phyloP scores from a whole-genome alignment of 2,329 filamentous ascomycete species.

The Penicillium glabrum region DNA sequence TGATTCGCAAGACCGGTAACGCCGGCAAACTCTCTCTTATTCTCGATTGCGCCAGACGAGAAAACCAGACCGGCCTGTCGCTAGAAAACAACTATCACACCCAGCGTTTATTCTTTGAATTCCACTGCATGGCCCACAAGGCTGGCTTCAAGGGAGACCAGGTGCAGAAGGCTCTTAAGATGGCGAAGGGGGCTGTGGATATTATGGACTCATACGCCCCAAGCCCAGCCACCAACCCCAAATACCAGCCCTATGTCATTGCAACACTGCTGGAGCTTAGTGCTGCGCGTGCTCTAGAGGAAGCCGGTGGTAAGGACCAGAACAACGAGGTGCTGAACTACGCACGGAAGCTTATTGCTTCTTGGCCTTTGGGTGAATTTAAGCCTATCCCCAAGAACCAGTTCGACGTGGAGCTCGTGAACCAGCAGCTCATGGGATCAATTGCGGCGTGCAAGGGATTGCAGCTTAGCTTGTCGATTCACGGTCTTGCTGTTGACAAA shows the following conservation, averaged over 20 bases:
- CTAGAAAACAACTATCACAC: conserved; percentile 31
- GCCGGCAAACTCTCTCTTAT: conserved; percentile 37
- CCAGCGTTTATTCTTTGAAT: conserved; percentile 36
- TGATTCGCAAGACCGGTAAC: conserved; percentile 39
- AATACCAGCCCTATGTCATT: conserved; percentile 41
- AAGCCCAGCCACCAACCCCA: conserved; percentile 37
- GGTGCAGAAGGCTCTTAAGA: conserved; percentile 28
- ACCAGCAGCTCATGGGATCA: background rate
- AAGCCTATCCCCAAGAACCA: conserved; percentile 2
- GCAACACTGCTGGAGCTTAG: conserved; percentile 47
- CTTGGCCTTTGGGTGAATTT: conserved; percentile 30
- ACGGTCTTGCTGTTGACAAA: conserved; percentile 28
- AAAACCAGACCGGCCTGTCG: conserved; percentile 35
- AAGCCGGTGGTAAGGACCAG: conserved; percentile 40
- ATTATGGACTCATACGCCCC: conserved; percentile 35
- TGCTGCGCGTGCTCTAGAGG: conserved; percentile 42
- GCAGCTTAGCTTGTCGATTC: conserved; percentile 37
- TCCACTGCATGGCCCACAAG: conserved; percentile 36
- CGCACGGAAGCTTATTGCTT: conserved; percentile 36
- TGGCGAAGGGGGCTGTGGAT: conserved; percentile 35
- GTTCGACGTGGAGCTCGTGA: background rate
- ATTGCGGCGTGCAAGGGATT: conserved; percentile 45
- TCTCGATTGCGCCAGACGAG: conserved; percentile 38
- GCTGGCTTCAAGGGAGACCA: conserved; percentile 35
- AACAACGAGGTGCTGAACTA: conserved; percentile 42